Percentiles rank a stretch among this genome's conserved stretches.
phyloP scores from a whole-genome alignment of 1,284 basidiomycete genomes.

The Dichomitus squalens region DNA sequence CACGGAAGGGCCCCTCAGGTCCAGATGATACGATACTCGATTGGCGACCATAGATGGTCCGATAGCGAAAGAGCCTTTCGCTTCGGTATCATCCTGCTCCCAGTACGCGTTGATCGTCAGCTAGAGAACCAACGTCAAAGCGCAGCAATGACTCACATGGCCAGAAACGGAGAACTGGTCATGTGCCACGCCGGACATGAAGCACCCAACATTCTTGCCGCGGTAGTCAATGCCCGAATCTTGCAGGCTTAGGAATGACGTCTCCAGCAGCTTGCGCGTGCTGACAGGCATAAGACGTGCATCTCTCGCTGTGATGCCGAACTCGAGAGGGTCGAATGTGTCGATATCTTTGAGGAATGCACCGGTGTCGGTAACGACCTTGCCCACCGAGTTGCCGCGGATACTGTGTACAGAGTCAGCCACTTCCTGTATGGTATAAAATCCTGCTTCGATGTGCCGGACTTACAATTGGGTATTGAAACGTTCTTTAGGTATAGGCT shows the following conservation, averaged over 20 bases:
- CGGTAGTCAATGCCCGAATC: constrained; percentile 47
- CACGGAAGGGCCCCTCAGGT: constrained; percentile 48
- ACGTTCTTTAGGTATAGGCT: constrained; percentile 35
- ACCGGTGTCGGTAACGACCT: constrained; percentile 34
- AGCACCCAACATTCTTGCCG: constrained; percentile 41
- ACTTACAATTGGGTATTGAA: constrained; percentile 38
- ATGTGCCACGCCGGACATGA: constrained; percentile 32
- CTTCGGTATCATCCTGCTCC: constrained; percentile 42
- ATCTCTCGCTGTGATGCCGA: constrained; percentile 42
- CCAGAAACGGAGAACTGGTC: constrained; percentile 17
- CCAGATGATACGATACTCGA: constrained; percentile 50
- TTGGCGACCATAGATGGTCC: constrained; percentile 46
- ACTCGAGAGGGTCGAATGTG: constrained; percentile 42
- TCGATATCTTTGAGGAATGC: constrained; percentile 41
- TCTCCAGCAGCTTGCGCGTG: constrained; percentile 41
- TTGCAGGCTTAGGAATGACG: constrained; percentile 39
- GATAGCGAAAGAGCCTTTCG: constrained; percentile 39
- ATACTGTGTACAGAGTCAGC: constrained; percentile 22
- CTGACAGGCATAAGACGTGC: constrained; percentile 38
- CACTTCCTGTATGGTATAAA: no score
- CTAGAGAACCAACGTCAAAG: no score
- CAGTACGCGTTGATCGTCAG: no score
- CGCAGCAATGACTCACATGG: constrained; percentile 17
- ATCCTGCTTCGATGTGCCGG: neutral
- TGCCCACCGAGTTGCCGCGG: constrained; percentile 28